Evolutionary conservation across 306 rosid genomes (phyloP), one percentile per base, ranked within the genome.

Genomic region (Cotoneaster glaucophyllus): DNA sequence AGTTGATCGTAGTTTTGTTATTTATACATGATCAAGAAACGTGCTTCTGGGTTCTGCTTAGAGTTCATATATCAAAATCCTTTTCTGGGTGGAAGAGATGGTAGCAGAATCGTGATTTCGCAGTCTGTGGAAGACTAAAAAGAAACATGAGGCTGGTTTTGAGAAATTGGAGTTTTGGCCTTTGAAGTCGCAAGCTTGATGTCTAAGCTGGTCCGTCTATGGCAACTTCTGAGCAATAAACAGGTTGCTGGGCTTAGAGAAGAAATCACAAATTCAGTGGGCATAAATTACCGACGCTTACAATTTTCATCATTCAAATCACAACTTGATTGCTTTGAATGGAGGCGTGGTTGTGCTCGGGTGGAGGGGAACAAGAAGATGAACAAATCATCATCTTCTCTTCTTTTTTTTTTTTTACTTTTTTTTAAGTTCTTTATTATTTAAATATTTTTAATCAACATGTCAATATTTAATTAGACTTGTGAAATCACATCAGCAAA

Each of bases 131-230:
- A 96, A 83, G 91, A 86, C 79, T 78, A 85, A 84, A 48, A 84
- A 85, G 85, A 93, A 86, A 86, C 87, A 84, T 26, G 92, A 83
- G 69, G 70, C 88, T 78, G 79, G 75, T 52, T 64, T 74, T 12
- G 96, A 84, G 83, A 96, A 96, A 81, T 93, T 79, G 97, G 94
- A 84, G 98, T 96, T 32, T 83, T 96, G 67, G 96, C 99, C 41
- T 93, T 96, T 85, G 99, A 96, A 89, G 88, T 90, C 73, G 98
- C 99, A 31, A 90, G 89, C 84, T 77, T 91, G 87, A 93, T 96
- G 99, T 89, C 98, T 50, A 96, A 93, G 93, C 80, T 96, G 85
- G 89, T 90, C 77, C 89, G 88, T 79, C 81, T 89, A 83, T 92
- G 99, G 97, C 92, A 93, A 50, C 81, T 91, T 53, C 83, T 90